Evolutionary conservation across 208 protist species (phyloP), one percentile per base, ranked within the genome.

Genomic region (Kentomonas sorsogonicus): DNA sequence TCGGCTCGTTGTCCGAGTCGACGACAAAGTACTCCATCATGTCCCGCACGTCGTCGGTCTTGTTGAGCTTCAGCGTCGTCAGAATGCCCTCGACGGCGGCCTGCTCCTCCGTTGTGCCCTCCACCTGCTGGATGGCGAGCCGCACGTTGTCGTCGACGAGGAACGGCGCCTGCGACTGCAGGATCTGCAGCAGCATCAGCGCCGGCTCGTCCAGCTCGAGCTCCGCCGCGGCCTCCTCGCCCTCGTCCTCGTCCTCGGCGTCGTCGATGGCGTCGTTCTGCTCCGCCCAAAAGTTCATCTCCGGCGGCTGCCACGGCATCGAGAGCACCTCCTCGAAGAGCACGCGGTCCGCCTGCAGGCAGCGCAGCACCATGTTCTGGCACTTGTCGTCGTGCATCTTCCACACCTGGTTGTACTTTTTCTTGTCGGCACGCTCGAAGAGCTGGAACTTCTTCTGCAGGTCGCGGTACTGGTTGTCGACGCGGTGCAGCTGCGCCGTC

Each of bases 401-500:
- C 90, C 93, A 98, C 27, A 98, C 65, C 53, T 98, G 93, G 6
- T 70, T 56, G 51, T 97, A 97, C 69, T 96, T 96, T 27, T 87
- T 73, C 52, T 85, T 91, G 73, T 98, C 96, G 7, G 92, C 77
- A 43, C 78, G 86, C 54, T 97, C 91, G 74, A 97, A 97, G 23
- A 86, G 75, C 56, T 91, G 80, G 66, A 98, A 98, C 63, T 98
- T 98, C 26, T 60, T 57, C 70, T 98, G 91, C n/a, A 98, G 72
- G 63, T 98, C 95, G 66, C 96, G 94, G 77, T 97, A 98, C 74
- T 98, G 93, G 48, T 77, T 79, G 9, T 89, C 93, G 16, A 96
- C 86, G 58, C 95, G 84, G 57, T 90, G 80, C 51, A 97, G 94
- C 63, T 97, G 86, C 38, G 95, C 74, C 2, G 94, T 98, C 15